These are phyloP conservation scores for Globisporangium orthogonon DNA, from an alignment of 352 stramenopile genomes.

Conservation along the genomic window DNA sequence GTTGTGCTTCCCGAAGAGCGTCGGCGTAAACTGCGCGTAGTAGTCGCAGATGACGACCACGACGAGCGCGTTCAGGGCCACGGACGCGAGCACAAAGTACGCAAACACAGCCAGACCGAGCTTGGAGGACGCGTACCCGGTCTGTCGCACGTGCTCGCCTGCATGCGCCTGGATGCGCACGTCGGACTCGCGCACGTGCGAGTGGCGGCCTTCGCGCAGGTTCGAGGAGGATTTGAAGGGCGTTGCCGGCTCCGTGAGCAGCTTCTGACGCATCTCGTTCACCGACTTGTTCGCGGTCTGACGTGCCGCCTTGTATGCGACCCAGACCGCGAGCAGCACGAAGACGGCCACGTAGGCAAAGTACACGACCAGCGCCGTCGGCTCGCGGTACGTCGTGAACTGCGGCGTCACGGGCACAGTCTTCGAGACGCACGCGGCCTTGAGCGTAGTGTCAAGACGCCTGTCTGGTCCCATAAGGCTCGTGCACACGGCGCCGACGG, in stretches of 20 bases:
- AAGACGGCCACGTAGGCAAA: too few species aligned
- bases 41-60: slow-evolving; percentile 42
- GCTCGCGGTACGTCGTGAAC: too few species aligned
- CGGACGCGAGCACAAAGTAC: slow-evolving; percentile 54
- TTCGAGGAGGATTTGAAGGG: slow-evolving; percentile 6
- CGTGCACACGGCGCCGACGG: slow-evolving; percentile 39
- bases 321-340: too few species aligned
- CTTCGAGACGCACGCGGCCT: neutral
- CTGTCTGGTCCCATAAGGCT: slow-evolving; percentile 12
- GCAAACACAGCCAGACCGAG: slow-evolving; percentile 37
- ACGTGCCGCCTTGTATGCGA: too few species aligned
- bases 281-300: too few species aligned
- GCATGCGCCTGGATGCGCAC: slow-evolving; percentile 20
- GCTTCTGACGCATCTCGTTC: too few species aligned
- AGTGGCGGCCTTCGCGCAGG: slow-evolving; percentile 27
- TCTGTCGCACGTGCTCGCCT: slow-evolving; percentile 46
- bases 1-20: too few species aligned
- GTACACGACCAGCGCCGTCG: too few species aligned
- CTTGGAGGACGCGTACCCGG: slow-evolving; percentile 34
- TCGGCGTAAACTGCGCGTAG: too few species aligned
- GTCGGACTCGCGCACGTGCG: slow-evolving; percentile 32
- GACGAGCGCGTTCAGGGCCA: slow-evolving; percentile 47
- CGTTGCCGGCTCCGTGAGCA: too few species aligned
- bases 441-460: slow-evolving; percentile 27
- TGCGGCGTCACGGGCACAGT: too few species aligned